phyloP scores from a whole-genome alignment of 1,139 yeast genomes.

The Suhomyces chickasaworum region DNA sequence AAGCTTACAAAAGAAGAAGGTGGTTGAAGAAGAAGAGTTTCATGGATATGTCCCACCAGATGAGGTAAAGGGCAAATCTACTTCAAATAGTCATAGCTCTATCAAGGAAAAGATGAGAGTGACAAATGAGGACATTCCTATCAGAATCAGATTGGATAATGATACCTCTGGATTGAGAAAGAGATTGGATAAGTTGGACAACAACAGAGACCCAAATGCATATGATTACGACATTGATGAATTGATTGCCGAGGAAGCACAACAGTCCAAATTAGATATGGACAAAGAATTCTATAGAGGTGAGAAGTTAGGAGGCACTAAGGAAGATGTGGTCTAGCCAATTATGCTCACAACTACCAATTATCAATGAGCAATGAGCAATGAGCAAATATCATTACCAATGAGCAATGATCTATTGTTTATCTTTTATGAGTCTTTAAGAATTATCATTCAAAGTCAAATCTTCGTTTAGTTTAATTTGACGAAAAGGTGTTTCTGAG shows the following conservation, averaged over 20 bases:
- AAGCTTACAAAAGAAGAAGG: conserved; percentile 9
- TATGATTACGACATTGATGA: conserved; percentile 62
- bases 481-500: no score
- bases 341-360: no score
- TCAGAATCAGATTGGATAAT: conserved; percentile 28
- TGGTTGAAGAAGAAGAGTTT: conserved; percentile 11
- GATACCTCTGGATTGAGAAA: conserved; percentile 15
- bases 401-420: neutral
- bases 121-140: conserved; percentile 43
- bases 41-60: conserved; percentile 48
- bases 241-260: conserved; percentile 27
- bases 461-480: no score
- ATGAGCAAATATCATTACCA: no score
- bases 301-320: conserved; percentile 32
- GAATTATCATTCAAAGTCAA: neutral
- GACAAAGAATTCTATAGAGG: conserved; percentile 29
- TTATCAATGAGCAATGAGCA: no score
- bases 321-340: conserved; percentile 35
- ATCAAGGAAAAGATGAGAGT: conserved; percentile 35
- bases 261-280: conserved; percentile 21
- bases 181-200: conserved; percentile 20
- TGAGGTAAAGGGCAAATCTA: conserved; percentile 26
- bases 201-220: conserved; percentile 33
- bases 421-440: neutral
- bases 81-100: conserved; percentile 15